These are phyloP conservation scores for Henckelia pumila DNA, from an alignment of 257 asterid genomes.

Conservation along the genomic window DNA sequence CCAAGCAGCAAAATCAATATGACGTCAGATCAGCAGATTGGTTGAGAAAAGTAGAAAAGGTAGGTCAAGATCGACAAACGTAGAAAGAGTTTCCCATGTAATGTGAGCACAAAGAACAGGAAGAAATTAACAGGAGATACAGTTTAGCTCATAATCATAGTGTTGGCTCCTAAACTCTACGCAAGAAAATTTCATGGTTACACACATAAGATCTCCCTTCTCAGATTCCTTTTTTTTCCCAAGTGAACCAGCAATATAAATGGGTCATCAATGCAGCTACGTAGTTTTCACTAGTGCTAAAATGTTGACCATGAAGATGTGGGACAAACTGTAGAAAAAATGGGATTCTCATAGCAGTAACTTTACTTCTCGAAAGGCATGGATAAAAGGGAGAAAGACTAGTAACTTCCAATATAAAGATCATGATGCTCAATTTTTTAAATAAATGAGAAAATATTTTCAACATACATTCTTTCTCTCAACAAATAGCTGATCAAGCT, in stretches of 20 bases:
- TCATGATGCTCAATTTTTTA: not conserved
- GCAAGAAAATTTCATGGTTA: not conserved
- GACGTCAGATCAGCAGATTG: not conserved
- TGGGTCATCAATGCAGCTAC: not conserved
- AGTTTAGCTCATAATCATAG: not conserved
- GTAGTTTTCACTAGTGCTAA: not conserved
- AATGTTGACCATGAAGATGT: not conserved
- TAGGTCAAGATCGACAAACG: constrained; percentile 1
- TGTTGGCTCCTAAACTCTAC: not conserved
- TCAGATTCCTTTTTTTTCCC: not conserved
- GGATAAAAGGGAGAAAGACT: not conserved
- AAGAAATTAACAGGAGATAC: constrained; percentile 5
- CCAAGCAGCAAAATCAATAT: constrained; percentile 28
- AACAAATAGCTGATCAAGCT: not conserved
- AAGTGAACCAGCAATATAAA: not conserved
- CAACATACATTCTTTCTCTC: not conserved
- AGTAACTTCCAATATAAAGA: not conserved
- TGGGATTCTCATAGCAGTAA: not conserved
- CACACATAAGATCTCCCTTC: not conserved
- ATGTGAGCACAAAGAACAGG: not conserved
- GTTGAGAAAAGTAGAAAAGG: not conserved
- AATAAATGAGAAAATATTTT: not conserved
- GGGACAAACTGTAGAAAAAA: not conserved
- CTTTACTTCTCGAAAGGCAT: not conserved
- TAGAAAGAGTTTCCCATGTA: constrained; percentile 14